Evolutionary conservation across 2,329 filamentous ascomycete genomes (phyloP).

Genomic region (Diaporthe longicolla): DNA sequence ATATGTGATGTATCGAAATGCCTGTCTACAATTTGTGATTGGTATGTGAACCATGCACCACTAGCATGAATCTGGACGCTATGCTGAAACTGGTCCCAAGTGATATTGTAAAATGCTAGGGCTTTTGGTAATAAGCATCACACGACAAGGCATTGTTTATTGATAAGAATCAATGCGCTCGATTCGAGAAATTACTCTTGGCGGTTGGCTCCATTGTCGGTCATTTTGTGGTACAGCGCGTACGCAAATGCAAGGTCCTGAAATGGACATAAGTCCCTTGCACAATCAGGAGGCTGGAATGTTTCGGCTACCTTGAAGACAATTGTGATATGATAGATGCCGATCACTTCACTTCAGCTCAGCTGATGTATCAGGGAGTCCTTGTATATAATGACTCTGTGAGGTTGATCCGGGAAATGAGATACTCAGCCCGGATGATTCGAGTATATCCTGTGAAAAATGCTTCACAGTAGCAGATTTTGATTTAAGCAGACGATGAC

Average conservation of each 20-base stretch:
- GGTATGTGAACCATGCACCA: neutral
- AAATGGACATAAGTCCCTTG: too few relatives aligned
- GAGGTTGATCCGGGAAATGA: neutral
- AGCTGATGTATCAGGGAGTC: too few relatives aligned
- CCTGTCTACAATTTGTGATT: neutral
- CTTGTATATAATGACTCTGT: neutral
- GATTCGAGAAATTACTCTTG: neutral
- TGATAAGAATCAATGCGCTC: neutral
- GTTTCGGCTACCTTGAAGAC: neutral
- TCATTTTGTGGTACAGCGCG: neutral
- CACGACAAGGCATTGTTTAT: neutral
- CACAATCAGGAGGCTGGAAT: too few relatives aligned
- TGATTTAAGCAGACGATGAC: neutral
- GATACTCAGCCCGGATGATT: neutral
- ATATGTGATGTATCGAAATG: neutral
- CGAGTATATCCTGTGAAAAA: too few relatives aligned
- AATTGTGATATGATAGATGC: neutral
- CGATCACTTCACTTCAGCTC: too few relatives aligned
- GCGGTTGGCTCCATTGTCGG: neutral
- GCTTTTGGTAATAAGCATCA: neutral
- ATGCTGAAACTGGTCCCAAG: conserved; percentile 5
- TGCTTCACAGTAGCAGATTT: neutral
- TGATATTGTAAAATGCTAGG: neutral
- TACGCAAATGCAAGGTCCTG: neutral
- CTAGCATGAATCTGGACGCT: neutral